Evolutionary conservation across 2,329 filamentous ascomycete genomes (phyloP).

Genomic region (Colletotrichum orchidophilum): DNA sequence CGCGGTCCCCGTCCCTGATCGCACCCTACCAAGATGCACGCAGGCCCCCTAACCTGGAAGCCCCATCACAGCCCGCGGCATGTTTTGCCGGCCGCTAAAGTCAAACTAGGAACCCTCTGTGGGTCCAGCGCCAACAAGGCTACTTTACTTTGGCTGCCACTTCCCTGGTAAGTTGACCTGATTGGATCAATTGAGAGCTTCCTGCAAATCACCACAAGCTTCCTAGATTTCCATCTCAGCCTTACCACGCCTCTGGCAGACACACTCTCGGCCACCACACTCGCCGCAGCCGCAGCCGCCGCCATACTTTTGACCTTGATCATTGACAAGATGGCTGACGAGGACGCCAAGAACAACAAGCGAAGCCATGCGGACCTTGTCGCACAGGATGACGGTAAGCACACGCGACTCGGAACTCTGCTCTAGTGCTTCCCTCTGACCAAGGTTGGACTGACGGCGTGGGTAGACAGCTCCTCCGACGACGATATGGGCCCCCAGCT

Average conservation of each 20-base stretch:
- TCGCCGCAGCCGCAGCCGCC: not conserved
- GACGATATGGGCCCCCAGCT: slow-evolving; percentile 95
- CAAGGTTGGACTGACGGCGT: not conserved
- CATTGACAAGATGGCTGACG: slow-evolving; percentile 42
- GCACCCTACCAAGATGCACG: slow-evolving; percentile 19
- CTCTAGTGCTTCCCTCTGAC: not conserved
- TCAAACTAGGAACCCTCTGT: not conserved
- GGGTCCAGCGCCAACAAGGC: slow-evolving; percentile 23
- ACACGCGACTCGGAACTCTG: not conserved
- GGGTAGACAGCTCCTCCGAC: slow-evolving; percentile 75
- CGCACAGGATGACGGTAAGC: slow-evolving; percentile 54
- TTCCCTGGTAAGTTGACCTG: not conserved
- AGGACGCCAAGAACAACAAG: slow-evolving; percentile 55
- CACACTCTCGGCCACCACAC: not conserved
- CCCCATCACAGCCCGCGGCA: slow-evolving; percentile 9
- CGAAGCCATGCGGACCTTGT: slow-evolving; percentile 66
- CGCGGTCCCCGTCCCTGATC: slow-evolving; percentile 3
- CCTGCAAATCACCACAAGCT: not conserved
- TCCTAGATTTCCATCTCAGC: slow-evolving; percentile 13
- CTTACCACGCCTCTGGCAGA: slow-evolving; percentile 4
- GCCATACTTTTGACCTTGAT: no score
- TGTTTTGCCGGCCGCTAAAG: slow-evolving; percentile 12
- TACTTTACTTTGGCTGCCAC: not conserved
- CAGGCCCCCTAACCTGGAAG: not conserved
- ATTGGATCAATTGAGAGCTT: slow-evolving; percentile 26